Conservation (phyloP, 176 grass and related monocot species). For the Musa itinerans region DNA sequence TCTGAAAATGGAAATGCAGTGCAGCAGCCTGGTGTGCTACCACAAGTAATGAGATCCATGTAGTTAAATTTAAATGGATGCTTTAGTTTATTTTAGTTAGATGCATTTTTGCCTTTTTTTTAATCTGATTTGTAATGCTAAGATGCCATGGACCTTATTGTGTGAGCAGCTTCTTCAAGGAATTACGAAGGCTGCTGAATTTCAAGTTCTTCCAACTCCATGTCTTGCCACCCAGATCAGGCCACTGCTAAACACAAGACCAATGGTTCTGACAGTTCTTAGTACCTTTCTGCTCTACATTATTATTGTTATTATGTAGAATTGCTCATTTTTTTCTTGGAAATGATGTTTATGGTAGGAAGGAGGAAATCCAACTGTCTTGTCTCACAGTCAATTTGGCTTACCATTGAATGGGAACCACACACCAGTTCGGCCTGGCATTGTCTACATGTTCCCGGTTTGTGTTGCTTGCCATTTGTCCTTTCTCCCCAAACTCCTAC, state of each 20-base stretch:
- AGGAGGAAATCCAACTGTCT: constrained; percentile 34
- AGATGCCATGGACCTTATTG: not conserved
- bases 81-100: not conserved
- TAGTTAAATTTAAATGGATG: constrained; percentile 29
- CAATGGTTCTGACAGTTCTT: not conserved
- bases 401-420: constrained; percentile 61
- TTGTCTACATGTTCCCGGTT: constrained; percentile 98
- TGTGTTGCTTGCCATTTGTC: constrained; percentile 15
- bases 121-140: not conserved
- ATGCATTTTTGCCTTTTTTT: not conserved
- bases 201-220: constrained; percentile 21
- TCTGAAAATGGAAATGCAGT: constrained; percentile 41
- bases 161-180: not conserved
- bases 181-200: constrained; percentile 9
- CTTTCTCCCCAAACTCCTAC: not conserved
- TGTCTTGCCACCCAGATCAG: constrained; percentile 16
- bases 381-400: constrained; percentile 40
- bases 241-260: not conserved
- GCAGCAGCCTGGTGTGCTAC: constrained; percentile 16
- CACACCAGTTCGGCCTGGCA: constrained; percentile 58
- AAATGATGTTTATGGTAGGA: constrained; percentile 32
- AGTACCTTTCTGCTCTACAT: not conserved
- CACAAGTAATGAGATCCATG: constrained; percentile 35
- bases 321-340: constrained; percentile 16
- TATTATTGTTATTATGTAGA: constrained; percentile 19